A percentile compares a stretch with the other conserved stretches of the same genome.
Evolutionary conservation across 768 basidiomycete species (phyloP).

Genomic region (Boletus rubropictus): DNA sequence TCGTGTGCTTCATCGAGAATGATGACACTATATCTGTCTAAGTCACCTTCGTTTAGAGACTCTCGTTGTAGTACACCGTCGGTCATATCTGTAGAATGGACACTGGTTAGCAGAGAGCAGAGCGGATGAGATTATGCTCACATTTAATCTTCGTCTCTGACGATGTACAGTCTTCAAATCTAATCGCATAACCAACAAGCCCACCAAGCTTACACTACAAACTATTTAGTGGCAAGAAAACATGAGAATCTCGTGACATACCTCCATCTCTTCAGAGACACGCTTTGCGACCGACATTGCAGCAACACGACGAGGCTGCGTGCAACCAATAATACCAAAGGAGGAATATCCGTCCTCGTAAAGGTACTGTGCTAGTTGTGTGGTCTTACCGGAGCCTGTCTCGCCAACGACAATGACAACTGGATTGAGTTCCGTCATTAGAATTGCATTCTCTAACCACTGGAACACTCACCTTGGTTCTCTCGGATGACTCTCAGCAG

Average conservation of each 20-base stretch:
- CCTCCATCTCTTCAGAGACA: slow-evolving; percentile 99
- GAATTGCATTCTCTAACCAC: not conserved
- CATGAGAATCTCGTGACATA: slow-evolving; percentile 29
- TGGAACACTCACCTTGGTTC: slow-evolving; percentile 69
- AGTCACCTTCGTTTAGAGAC: slow-evolving; percentile 95
- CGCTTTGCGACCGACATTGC: slow-evolving; percentile 99
- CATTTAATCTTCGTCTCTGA: slow-evolving; percentile 96
- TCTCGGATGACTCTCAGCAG: slow-evolving; percentile 83
- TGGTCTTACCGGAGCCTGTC: slow-evolving; percentile 99
- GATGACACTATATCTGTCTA: slow-evolving; percentile 94
- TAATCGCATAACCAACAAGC: slow-evolving; percentile 94
- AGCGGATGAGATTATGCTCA: slow-evolving; percentile 33
- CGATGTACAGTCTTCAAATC: slow-evolving; percentile 96
- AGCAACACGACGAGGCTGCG: slow-evolving; percentile 96
- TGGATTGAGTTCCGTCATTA: slow-evolving; percentile 26
- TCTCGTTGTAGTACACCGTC: slow-evolving; percentile 98
- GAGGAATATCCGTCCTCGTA: slow-evolving; percentile 95
- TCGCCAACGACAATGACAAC: slow-evolving; percentile 97
- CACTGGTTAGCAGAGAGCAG: not conserved
- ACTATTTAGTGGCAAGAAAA: slow-evolving; percentile 3
- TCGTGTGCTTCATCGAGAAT: slow-evolving; percentile 99
- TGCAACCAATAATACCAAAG: slow-evolving; percentile 90
- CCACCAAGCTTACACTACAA: slow-evolving; percentile 78
- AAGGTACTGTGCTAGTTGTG: slow-evolving; percentile 90
- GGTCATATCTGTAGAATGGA: slow-evolving; percentile 75